phyloP scores from a whole-genome alignment of 2,329 filamentous ascomycete genomes.

The Neonectria hederae region DNA sequence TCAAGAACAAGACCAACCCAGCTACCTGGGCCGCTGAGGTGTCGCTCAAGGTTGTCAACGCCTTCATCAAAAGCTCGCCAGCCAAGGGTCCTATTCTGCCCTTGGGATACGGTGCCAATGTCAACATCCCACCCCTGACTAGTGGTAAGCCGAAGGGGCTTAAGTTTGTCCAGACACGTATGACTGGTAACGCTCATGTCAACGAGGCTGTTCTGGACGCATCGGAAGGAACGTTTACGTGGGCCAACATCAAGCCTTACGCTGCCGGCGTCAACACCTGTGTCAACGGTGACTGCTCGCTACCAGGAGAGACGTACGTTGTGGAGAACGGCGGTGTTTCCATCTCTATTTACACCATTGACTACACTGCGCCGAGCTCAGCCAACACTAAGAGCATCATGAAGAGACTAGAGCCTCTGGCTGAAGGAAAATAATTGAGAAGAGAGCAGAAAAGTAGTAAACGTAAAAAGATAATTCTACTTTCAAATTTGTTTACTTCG shows the following conservation, averaged over 20 bases:
- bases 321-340: constrained; percentile 53
- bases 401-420: constrained; percentile 36
- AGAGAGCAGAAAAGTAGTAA: neutral
- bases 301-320: constrained; percentile 61
- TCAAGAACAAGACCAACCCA: constrained; percentile 53
- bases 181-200: constrained; percentile 59
- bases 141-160: constrained; percentile 51
- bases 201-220: constrained; percentile 57
- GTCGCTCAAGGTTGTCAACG: constrained; percentile 54
- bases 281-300: constrained; percentile 60
- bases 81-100: constrained; percentile 51
- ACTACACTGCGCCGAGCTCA: constrained; percentile 57
- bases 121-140: constrained; percentile 59
- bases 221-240: constrained; percentile 55
- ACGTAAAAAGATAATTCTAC: neutral
- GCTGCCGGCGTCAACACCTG: constrained; percentile 56
- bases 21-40: constrained; percentile 55
- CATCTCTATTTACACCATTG: constrained; percentile 59
- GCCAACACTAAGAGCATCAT: constrained; percentile 38
- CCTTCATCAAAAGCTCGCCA: constrained; percentile 52
- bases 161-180: constrained; percentile 56
- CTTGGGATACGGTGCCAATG: constrained; percentile 60
- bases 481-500: neutral
- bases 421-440: neutral
- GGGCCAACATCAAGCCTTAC: constrained; percentile 50